Conservation (phyloP, 2,329 filamentous ascomycete species). For the Xylaria sp. region DNA sequence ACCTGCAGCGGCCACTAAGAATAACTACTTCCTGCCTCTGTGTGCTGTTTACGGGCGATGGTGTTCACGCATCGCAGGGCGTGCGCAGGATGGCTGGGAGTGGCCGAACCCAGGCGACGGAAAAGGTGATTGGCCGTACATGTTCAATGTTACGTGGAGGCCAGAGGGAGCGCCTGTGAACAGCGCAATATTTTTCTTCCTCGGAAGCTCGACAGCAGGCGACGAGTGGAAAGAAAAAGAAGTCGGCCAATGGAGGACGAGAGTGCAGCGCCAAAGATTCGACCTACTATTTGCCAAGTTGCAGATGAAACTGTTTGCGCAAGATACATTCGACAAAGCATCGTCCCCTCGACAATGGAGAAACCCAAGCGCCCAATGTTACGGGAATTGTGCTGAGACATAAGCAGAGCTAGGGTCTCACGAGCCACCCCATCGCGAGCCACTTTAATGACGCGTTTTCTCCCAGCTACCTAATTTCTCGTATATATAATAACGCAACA, state of each 20-base stretch:
- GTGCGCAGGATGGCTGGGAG: not conserved
- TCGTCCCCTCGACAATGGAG: too few relatives aligned
- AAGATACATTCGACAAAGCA: too few relatives aligned
- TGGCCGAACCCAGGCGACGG: not conserved
- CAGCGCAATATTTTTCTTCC: not conserved
- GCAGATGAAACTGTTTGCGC: not conserved
- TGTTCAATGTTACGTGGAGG: not conserved
- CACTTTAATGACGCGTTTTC: too few relatives aligned
- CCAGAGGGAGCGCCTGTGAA: too few relatives aligned
- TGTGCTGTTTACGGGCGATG: slow-evolving; percentile 31
- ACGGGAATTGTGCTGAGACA: too few relatives aligned
- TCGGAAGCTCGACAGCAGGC: slow-evolving; percentile 5
- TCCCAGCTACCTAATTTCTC: too few relatives aligned
- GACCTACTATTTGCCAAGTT: not conserved
- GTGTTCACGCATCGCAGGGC: slow-evolving; percentile 21
- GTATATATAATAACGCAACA: too few relatives aligned
- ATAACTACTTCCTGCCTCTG: slow-evolving; percentile 37
- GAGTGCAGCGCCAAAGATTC: slow-evolving; percentile 1
- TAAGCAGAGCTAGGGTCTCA: too few relatives aligned
- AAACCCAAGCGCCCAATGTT: too few relatives aligned
- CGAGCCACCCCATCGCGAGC: too few relatives aligned
- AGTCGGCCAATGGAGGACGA: slow-evolving; percentile 6
- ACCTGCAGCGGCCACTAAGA: slow-evolving; percentile 10
- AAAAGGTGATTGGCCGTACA: not conserved
- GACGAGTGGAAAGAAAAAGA: not conserved